Base-by-base conservation (phyloP, 352 stramenopile genomes). In the Phytophthora pinifolia region DNA sequence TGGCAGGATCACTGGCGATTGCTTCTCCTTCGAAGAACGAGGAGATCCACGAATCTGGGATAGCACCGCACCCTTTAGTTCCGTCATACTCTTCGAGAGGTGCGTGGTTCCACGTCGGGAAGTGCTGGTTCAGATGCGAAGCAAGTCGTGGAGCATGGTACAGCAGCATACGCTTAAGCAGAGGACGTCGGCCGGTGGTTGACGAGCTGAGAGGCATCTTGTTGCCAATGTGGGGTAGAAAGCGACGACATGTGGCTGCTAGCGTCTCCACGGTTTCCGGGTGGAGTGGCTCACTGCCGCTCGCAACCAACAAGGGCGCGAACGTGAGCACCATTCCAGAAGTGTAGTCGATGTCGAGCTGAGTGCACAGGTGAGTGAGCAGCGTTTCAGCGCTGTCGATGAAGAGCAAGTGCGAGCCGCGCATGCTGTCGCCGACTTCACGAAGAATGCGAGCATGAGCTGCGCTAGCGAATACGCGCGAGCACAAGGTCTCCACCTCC, bases 51-150 rank as follows among this genome's bases (percentile, higher is more conserved):
- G 76, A 69, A 38, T 90, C 79, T 4, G 74, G 72, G 25, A 94
- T 72, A 12, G 68, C 69, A 1, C 53, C 53, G 38, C 46, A 65
- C 20, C 49, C 46, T 52, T 67, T 56, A 9, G 27, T 65, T 22
- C 34, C 49, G n/a, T 49, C 39, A 10, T 41, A 46, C n/a, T 74
- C 63, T 8, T 67, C 59, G 3, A 48, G 39, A 27, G 47, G 54
- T 9, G 54, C 61, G 15, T 76, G 58, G 36, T 76, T 77, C 84
- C 84, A 92, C 17, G 74, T 71, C 13, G 80, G 72, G 18, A 88
- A 90, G 36, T 88, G 70, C 32, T 90, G 72, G 27, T 86, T 78
- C n/a, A 94, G 61, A 45, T 94, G 78, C 27, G 84, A 80, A n/a
- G 80, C 76, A 17, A 92, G 59, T 9, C 55, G 53, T 31, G 84